Base-by-base conservation (phyloP, 2,329 filamentous ascomycete species). In the Aspergillus pseudoterreus region DNA sequence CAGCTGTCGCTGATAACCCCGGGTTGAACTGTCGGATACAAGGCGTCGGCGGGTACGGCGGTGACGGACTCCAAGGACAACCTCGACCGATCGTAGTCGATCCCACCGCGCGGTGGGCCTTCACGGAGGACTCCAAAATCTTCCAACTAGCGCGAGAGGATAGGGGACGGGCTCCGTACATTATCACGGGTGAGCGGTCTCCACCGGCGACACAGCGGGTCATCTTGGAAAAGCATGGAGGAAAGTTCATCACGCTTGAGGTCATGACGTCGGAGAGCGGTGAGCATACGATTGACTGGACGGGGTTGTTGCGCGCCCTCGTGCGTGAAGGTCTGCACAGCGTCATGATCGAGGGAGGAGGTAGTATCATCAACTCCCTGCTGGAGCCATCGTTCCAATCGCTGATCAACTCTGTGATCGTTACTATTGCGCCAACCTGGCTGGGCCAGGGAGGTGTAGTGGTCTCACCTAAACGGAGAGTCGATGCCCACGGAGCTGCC, bases 321-420 rank as follows among this genome's bases (percentile, higher is more conserved):
- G 69, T 63, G 17, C 63, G 60, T 1, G 75, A 86, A 58, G 83
- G 83, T 1, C 70, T 95, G 15, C 64, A 67, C 38, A 95, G 90
- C 65, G 77, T 96, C 47, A 96, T 96, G 92, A 79, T 96, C 38
- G 92, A 96, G 66, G 92, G 92, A 0, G 92, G 92, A 3, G 91
- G 82, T 0, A 74, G 77, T 12, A 82, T 96, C 27, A 95, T 96
- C 66, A 94, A 94, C 63, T 82, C 86, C 2, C 72, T 96, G 4
- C 77, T 96, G 6, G 73, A 78, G 22, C 75, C 80, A 1, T 67
- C 68, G 1, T 81, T 81, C 56, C 76, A 82, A 30, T 54, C 62
- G 4, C 69, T 90, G 4, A 75, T 95, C 22, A 80, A 88, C 63
- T 85, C 85, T 3, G 85, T 96, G 42, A 87, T 96, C 63, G 78